Evolutionary conservation across 2,329 filamentous ascomycete genomes (phyloP), one percentile per base, ranked within the genome.

Genomic region (Botrytis hyacinthi): DNA sequence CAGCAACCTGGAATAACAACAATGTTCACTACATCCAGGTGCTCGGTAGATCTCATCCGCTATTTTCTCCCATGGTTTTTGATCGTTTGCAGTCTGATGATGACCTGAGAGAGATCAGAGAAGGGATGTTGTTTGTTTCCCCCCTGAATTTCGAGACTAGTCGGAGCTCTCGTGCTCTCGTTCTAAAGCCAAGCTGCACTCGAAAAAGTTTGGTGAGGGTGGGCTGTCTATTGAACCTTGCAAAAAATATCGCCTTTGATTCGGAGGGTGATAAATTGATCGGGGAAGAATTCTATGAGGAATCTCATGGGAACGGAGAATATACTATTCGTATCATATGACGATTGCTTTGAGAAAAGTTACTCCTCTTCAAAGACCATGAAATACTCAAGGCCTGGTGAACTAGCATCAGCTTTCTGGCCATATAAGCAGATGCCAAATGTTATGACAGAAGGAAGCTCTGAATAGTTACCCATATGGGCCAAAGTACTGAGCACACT

Each of bases 221-320:
- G 12, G 62, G 62, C 29, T 60, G 44, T 46, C 29, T 46, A 14
- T 48, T 44, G 3, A 22, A 1, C 3, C 8, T 10, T 32, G 4
- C 42, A 29, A 48, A 18, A 9, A 16, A 32, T 9, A 2, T 46
- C 16, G 20, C 32, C 9, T 12, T 37, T 60, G 57, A 26, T 37
- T 14, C 9, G 32, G 57, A 60, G 57, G 12, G 18, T 60, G 57
- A 60, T 60, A 35, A 32, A 35, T 22, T 37, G 32, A 66, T 66
- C 1, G 42, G 44, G 20, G 44, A 46, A 9, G 26, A 66, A 10
- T 18, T 66, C 5, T 66, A 66, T 46, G 62, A 66, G 62, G 62
- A 66, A 66, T 42, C 42, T 12, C 62, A 66, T 9, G 62, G 62
- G 6, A 48, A 66, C 22, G 62, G 62, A 42, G 62, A 66, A n/a